Evolutionary conservation across 768 basidiomycete species (phyloP).

Genomic region (Kwoniella dejecticola): DNA sequence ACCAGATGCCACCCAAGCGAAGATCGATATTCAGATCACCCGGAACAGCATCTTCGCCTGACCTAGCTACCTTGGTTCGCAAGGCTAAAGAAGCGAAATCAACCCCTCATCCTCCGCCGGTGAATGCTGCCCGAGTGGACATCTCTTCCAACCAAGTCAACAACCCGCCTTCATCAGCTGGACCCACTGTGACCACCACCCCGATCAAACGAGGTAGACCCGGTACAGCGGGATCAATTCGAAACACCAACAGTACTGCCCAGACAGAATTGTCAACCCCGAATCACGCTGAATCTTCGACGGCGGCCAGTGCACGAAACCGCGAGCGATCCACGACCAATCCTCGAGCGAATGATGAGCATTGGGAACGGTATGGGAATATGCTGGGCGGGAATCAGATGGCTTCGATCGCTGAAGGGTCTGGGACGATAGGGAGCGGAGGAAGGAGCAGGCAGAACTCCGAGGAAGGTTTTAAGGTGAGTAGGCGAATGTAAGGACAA

Average conservation of each 20-base stretch:
- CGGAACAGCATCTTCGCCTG: conserved; percentile 88
- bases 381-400: conserved; percentile 24
- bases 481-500: not conserved
- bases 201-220: conserved; percentile 2
- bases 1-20: conserved; percentile 60
- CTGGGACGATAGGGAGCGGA: conserved; percentile 3
- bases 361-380: conserved; percentile 22
- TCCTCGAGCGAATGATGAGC: conserved; percentile 11
- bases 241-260: not conserved
- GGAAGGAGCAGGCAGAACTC: conserved; percentile 18
- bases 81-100: conserved; percentile 69
- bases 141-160: not conserved
- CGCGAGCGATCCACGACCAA: conserved; percentile 10
- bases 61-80: conserved; percentile 79
- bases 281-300: conserved; percentile 2
- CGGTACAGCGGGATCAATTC: not conserved
- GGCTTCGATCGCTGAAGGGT: conserved; percentile 26
- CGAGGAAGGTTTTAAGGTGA: conserved; percentile 44
- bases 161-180: conserved; percentile 1
- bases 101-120: not conserved
- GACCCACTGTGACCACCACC: not conserved
- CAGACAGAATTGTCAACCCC: not conserved
- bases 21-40: conserved; percentile 83
- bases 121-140: not conserved
- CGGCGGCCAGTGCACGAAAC: not conserved